Evolutionary conservation across 163 green algal species (phyloP).

Genomic region (Chlorella variabilis): DNA sequence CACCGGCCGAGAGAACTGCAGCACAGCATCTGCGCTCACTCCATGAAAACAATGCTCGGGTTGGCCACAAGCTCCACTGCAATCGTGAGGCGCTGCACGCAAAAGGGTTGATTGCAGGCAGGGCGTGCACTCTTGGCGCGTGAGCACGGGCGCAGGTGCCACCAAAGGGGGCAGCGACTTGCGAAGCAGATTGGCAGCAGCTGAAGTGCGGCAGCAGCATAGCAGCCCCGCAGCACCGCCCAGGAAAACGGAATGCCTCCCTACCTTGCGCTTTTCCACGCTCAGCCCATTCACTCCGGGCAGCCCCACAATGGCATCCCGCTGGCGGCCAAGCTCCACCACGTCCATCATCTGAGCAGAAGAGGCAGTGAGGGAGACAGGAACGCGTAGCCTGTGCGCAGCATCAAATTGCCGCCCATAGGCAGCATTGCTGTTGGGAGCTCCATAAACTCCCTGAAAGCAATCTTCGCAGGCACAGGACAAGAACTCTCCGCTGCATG

Average conservation of each 20-base stretch:
- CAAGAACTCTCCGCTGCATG: too few species aligned
- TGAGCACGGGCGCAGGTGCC: neutral
- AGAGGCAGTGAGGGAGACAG: neutral
- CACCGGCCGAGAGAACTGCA: neutral
- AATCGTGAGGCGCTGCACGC: conserved; percentile 67
- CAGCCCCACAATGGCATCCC: conserved; percentile 42
- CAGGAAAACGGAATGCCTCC: neutral
- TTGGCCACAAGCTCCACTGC: conserved; percentile 78
- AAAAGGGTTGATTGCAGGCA: too few species aligned
- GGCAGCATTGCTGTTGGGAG: too few species aligned
- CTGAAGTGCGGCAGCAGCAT: too few species aligned
- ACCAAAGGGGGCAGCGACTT: neutral
- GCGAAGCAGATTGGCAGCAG: too few species aligned
- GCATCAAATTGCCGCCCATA: too few species aligned
- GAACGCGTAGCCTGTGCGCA: too few species aligned
- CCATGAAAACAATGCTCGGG: conserved; percentile 67
- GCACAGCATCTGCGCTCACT: conserved; percentile 60
- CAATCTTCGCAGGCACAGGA: too few species aligned
- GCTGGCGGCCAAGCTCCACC: conserved; percentile 61
- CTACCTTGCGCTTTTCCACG: conserved; percentile 58
- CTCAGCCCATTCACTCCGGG: conserved; percentile 51
- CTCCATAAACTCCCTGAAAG: too few species aligned
- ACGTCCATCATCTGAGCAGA: conserved; percentile 48
- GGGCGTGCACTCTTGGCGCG: neutral
- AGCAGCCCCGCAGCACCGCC: neutral